These are phyloP conservation scores for Epichloe amarillans DNA, from an alignment of 2,329 filamentous ascomycete species.

Conservation along the genomic window DNA sequence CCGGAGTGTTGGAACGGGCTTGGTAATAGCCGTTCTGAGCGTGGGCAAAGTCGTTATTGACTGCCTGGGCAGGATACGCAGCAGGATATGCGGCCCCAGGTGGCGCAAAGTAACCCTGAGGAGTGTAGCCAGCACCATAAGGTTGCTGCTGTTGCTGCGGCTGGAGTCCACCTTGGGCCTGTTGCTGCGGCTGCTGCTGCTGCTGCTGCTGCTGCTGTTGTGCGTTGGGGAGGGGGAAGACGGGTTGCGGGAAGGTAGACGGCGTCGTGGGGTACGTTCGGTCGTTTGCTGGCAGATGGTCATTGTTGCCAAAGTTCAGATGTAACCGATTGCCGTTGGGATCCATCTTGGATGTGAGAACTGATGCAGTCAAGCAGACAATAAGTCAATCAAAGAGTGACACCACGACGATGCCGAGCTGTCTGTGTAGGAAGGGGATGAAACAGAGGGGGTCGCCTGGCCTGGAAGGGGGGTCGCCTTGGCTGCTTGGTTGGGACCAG, in stretches of 20 bases:
- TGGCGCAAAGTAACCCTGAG: slow-evolving; percentile 47
- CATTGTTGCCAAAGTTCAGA: slow-evolving; percentile 55
- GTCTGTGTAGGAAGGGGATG: no score
- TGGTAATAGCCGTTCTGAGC: slow-evolving; percentile 35
- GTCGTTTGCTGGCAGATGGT: slow-evolving; percentile 48
- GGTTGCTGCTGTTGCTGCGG: slow-evolving; percentile 28
- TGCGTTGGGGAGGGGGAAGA: slow-evolving; percentile 2
- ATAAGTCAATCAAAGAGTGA: no score
- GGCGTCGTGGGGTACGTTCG: slow-evolving; percentile 76
- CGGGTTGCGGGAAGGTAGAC: slow-evolving; percentile 54
- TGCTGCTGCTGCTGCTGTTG: slow-evolving; percentile 25
- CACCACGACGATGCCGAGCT: no score
- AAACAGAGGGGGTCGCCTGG: neutral
- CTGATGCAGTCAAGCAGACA: neutral
- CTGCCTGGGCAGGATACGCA: slow-evolving; percentile 26
- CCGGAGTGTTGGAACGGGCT: slow-evolving; percentile 42
- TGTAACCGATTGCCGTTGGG: slow-evolving; percentile 48
- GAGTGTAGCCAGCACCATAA: slow-evolving; percentile 33
- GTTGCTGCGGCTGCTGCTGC: slow-evolving; percentile 26
- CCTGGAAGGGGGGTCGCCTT: neutral
- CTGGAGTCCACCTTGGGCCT: slow-evolving; percentile 24
- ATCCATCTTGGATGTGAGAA: slow-evolving; percentile 27
- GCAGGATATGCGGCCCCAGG: slow-evolving; percentile 42
- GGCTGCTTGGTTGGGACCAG: neutral
- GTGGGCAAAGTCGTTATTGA: slow-evolving; percentile 33